Evolutionary conservation across 2,329 filamentous ascomycete genomes (phyloP).

Genomic region (Clarireedia homoeocarpa): DNA sequence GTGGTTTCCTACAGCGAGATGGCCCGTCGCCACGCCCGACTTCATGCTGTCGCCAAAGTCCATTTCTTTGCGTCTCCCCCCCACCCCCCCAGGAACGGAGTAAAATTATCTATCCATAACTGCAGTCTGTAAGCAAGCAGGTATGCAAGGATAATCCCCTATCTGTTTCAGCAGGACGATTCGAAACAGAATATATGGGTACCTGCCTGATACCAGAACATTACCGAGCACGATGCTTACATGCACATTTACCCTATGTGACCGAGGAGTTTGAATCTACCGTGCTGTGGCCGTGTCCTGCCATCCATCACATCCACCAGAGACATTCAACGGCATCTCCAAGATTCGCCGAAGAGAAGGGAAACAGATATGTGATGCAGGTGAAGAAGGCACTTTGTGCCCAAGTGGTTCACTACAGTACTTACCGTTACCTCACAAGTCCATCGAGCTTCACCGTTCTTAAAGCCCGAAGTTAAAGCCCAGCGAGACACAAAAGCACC

Average conservation of each 20-base stretch:
- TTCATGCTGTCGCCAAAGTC: neutral
- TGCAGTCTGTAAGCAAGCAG: neutral
- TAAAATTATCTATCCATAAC: neutral
- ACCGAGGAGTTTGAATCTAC: neutral
- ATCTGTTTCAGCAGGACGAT: slow-evolving; percentile 5
- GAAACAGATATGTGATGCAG: too few relatives aligned
- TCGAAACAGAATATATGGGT: slow-evolving; percentile 9
- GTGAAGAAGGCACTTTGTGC: neutral
- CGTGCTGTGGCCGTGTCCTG: too few relatives aligned
- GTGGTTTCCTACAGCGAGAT: neutral
- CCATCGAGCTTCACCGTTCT: neutral
- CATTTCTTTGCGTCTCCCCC: neutral
- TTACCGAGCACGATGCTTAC: neutral
- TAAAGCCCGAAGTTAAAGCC: neutral
- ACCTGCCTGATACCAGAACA: slow-evolving; percentile 3
- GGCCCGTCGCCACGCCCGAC: neutral
- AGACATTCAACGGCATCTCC: too few relatives aligned
- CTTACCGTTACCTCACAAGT: neutral
- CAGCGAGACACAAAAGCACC: neutral
- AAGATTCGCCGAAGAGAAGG: neutral
- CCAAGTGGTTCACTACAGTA: neutral
- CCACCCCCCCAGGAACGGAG: neutral
- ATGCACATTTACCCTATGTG: slow-evolving; percentile 2
- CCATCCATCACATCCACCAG: too few relatives aligned
- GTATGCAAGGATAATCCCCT: neutral